Base-by-base conservation (phyloP, 257 asterid genomes). In the Plantago elongata region DNA sequence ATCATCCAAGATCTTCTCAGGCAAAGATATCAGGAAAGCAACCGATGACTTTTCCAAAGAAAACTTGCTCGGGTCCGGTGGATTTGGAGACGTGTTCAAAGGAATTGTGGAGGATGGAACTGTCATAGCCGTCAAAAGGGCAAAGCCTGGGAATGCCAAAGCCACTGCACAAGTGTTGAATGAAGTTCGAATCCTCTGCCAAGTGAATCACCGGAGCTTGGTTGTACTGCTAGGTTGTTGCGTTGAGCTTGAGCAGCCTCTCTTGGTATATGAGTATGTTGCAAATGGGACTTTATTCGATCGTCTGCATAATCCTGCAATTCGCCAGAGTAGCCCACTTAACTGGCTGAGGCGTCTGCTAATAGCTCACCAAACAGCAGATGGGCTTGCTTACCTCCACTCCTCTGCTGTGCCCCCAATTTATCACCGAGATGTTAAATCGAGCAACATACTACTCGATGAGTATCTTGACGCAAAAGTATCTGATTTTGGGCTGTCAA, bases 11-110 rank as follows among this genome's bases (percentile, higher is more conserved):
- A 57, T 78, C 13, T 84, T 79, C 65, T 59, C 83, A 0, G 89
- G 89, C 3, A 84, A 68, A 65, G 93, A 82, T 37, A 71, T 82
- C 13, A 79, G 65, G 76, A 84, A 81, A 66, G 79, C 90, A 49
- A 83, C 84, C 55, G 44, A 55, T 22, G 84, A 83, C 61, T 85
- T 85, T 57, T 42, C 67, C 63, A 62, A 34, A 6, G 87, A 83
- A 13, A 78, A 76, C 40, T 68, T 82, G 9, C 84, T 85, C 3
- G 90, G 90, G 9, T 54, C 71, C 0, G 89, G 89, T n/a, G 93
- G 87, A 51, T 84, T 84, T n/a, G 89, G 89, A 0, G 87, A 84
- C 65, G 93, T 84, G 27, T 84, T 77, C 58, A 82, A 72, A 68
- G 93, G 87, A 17, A 74, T 34, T 6, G 71, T 84, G 1, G 85